These are phyloP conservation scores for Haematococcus lacustris DNA, from an alignment of 139 green algal species.

Conservation along the genomic window DNA sequence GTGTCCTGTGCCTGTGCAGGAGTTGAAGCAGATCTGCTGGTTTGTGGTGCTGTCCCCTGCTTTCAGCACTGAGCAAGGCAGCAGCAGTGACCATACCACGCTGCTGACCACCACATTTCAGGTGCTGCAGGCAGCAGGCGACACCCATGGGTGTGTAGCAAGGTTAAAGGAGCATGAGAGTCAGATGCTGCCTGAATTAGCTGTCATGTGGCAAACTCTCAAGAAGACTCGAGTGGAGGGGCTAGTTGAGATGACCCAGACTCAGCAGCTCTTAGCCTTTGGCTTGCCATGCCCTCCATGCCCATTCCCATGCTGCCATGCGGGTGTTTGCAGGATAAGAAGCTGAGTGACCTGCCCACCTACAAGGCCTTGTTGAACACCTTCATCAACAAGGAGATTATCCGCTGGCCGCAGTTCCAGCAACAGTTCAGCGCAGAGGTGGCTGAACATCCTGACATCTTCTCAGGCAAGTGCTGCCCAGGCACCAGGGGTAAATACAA, in stretches of 20 bases:
- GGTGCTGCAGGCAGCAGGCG: background rate
- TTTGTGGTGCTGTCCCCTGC: conserved; percentile 70
- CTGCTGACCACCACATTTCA: conserved; percentile 64
- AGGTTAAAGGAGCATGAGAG: background rate
- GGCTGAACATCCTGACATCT: conserved; percentile 43
- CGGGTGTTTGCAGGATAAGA: conserved; percentile 51
- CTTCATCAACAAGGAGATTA: conserved; percentile 71
- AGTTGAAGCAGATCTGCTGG: conserved; percentile 85
- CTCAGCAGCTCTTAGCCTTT: background rate
- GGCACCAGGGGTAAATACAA: background rate
- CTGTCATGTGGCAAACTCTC: too few relatives aligned
- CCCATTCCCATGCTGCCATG: background rate
- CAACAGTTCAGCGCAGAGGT: conserved; percentile 63
- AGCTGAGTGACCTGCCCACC: conserved; percentile 70
- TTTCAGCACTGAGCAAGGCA: conserved; percentile 54
- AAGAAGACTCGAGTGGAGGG: too few relatives aligned
- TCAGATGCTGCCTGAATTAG: too few relatives aligned
- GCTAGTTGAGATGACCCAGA: background rate
- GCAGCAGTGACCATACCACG: conserved; percentile 71
- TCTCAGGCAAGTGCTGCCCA: conserved; percentile 16
- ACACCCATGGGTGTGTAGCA: background rate
- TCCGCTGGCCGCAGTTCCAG: conserved; percentile 74
- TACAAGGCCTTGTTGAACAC: conserved; percentile 79
- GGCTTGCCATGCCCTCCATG: background rate
- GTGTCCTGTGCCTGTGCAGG: too few relatives aligned